phyloP scores from a whole-genome alignment of 2,329 filamentous ascomycete species.

The Sporothrix mexicana region DNA sequence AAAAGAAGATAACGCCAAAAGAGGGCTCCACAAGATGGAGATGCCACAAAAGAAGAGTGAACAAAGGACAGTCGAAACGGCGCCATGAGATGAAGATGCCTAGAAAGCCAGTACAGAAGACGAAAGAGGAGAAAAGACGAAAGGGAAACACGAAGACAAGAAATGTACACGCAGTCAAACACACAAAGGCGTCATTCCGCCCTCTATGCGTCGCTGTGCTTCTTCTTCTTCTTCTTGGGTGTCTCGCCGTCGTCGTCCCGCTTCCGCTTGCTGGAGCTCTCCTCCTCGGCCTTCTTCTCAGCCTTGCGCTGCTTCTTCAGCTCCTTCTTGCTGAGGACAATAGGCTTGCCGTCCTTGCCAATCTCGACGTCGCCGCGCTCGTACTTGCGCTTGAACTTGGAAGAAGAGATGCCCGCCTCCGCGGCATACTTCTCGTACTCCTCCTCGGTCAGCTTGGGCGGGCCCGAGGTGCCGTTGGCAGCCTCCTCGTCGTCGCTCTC shows the following conservation, averaged over 20 bases:
- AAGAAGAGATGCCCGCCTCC: slow-evolving; percentile 71
- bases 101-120: slow-evolving; percentile 4
- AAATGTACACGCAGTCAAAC: not conserved
- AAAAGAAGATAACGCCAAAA: slow-evolving; percentile 25
- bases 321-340: slow-evolving; percentile 62
- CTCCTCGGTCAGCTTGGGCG: slow-evolving; percentile 57
- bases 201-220: slow-evolving; percentile 38
- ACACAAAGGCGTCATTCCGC: no score
- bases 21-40: not conserved
- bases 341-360: slow-evolving; percentile 67
- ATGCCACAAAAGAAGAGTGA: not conserved
- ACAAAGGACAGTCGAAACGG: slow-evolving; percentile 22
- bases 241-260: slow-evolving; percentile 70
- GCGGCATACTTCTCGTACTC: slow-evolving; percentile 67
- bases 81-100: slow-evolving; percentile 16
- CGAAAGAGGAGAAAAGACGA: not conserved
- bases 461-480: slow-evolving; percentile 29
- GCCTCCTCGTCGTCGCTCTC: slow-evolving; percentile 29
- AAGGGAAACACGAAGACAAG: slow-evolving; percentile 3
- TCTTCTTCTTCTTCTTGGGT: slow-evolving; percentile 59
- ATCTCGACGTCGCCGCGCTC: slow-evolving; percentile 76
- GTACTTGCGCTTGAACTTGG: slow-evolving; percentile 79
- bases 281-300: slow-evolving; percentile 41
- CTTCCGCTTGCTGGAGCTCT: slow-evolving; percentile 67
- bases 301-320: slow-evolving; percentile 46